phyloP scores from a whole-genome alignment of 257 asterid genomes.

The Nicotiana knightiana region DNA sequence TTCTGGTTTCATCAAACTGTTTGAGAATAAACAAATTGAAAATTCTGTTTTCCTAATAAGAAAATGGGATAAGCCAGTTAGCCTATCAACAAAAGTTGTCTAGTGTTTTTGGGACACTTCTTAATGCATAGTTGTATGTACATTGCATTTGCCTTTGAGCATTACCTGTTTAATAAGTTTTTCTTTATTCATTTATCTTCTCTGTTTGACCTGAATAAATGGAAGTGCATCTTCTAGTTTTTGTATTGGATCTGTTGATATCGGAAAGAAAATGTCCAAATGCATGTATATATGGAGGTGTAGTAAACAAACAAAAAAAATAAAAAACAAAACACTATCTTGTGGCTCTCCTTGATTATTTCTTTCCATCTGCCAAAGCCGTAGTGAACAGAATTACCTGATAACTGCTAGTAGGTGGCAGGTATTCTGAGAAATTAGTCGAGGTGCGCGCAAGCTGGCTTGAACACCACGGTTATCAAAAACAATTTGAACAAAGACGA shows the following conservation, averaged over 20 bases:
- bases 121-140: constrained; percentile 7
- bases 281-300: background rate
- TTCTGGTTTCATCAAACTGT: background rate
- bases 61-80: constrained; percentile 1
- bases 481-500: background rate
- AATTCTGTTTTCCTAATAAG: background rate
- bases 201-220: background rate
- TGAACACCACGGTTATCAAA: too few relatives aligned
- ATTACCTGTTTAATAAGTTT: background rate
- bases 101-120: constrained; percentile 2
- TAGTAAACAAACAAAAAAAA: too few relatives aligned
- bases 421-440: too few relatives aligned
- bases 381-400: too few relatives aligned
- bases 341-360: too few relatives aligned
- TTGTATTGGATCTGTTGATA: background rate
- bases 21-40: background rate
- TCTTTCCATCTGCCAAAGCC: too few relatives aligned
- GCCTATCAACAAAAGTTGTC: constrained; percentile 10
- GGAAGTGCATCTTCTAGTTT: background rate
- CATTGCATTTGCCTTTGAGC: constrained; percentile 5
- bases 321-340: too few relatives aligned
- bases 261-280: background rate
- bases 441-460: too few relatives aligned
- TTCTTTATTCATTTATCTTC: background rate
- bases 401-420: too few relatives aligned